These are phyloP conservation scores for Microglena sp. DNA, from an alignment of 139 green algal genomes.

Conservation along the genomic window DNA sequence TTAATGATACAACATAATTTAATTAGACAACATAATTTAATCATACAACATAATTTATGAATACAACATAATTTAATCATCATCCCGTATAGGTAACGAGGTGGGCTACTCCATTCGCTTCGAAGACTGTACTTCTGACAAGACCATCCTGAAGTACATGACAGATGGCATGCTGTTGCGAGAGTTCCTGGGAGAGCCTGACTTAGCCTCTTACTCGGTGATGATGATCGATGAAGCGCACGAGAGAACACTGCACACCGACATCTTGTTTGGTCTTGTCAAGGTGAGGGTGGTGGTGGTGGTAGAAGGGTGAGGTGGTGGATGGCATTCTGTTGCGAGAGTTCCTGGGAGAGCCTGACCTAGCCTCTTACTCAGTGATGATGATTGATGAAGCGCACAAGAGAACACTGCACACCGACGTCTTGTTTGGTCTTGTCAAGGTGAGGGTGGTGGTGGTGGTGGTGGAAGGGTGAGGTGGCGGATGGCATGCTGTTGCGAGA, in stretches of 20 bases:
- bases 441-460: no score
- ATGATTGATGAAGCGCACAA: constrained; percentile 96
- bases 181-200: constrained; percentile 92
- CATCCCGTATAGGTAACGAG: no score
- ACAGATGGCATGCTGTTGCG: constrained; percentile 97
- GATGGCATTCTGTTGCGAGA: constrained; percentile 97
- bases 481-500: constrained; percentile 97
- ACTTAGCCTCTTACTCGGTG: constrained; percentile 82
- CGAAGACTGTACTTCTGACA: constrained; percentile 95
- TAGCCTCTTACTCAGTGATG: constrained; percentile 83
- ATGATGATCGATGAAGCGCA: constrained; percentile 99
- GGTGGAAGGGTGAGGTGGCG: no score
- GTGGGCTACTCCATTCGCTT: constrained; percentile 98
- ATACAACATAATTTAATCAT: no score
- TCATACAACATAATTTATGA: no score
- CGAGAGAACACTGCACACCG: constrained; percentile 92
- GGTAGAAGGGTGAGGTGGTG: no score
- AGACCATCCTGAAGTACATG: constrained; percentile 99
- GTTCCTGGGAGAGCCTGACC: constrained; percentile 92
- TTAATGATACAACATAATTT: no score
- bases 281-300: constrained; percentile 31
- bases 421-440: constrained; percentile 95
- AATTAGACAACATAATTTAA: no score
- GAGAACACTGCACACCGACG: constrained; percentile 90
- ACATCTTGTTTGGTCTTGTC: constrained; percentile 38